phyloP scores from a whole-genome alignment of 2,329 filamentous ascomycete genomes.

The Talaromyces sp. region DNA sequence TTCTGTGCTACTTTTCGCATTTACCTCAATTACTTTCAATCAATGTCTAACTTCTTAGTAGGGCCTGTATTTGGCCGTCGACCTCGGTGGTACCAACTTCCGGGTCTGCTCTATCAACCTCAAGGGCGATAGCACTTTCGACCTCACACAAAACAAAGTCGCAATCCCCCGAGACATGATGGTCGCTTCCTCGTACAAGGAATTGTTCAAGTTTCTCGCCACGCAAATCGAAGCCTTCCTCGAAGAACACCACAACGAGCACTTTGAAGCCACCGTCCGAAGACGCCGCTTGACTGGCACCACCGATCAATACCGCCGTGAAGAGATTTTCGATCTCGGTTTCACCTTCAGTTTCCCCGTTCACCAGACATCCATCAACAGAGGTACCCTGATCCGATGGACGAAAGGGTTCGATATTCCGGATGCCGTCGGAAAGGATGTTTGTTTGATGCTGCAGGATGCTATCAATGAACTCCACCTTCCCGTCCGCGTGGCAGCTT shows the following conservation, averaged over 20 bases:
- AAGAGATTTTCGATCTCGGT: constrained; percentile 87
- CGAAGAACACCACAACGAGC: constrained; percentile 80
- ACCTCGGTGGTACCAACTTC: constrained; percentile 98
- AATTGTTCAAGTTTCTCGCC: constrained; percentile 89
- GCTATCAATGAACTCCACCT: constrained; percentile 85
- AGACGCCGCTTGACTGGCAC: constrained; percentile 62
- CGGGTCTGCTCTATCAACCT: constrained; percentile 93
- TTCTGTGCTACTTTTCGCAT: constrained; percentile 18
- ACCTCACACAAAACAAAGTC: constrained; percentile 87
- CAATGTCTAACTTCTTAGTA: constrained; percentile 36
- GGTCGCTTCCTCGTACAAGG: constrained; percentile 78
- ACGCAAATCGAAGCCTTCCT: constrained; percentile 90
- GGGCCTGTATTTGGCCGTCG: constrained; percentile 94
- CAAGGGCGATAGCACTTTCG: constrained; percentile 93
- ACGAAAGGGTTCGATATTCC: constrained; percentile 97
- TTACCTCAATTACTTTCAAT: neutral
- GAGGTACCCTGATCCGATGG: constrained; percentile 91
- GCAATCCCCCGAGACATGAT: constrained; percentile 87
- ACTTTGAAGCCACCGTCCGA: constrained; percentile 70
- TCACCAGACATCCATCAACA: constrained; percentile 91
- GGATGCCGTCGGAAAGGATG: constrained; percentile 92
- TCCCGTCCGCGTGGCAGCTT: constrained; percentile 88
- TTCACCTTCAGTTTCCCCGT: constrained; percentile 99
- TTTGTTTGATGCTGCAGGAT: constrained; percentile 81
- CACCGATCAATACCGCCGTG: constrained; percentile 61